These are phyloP conservation scores for Udeniomyces megalosporus DNA, from an alignment of 768 basidiomycete genomes.

Conservation along the genomic window DNA sequence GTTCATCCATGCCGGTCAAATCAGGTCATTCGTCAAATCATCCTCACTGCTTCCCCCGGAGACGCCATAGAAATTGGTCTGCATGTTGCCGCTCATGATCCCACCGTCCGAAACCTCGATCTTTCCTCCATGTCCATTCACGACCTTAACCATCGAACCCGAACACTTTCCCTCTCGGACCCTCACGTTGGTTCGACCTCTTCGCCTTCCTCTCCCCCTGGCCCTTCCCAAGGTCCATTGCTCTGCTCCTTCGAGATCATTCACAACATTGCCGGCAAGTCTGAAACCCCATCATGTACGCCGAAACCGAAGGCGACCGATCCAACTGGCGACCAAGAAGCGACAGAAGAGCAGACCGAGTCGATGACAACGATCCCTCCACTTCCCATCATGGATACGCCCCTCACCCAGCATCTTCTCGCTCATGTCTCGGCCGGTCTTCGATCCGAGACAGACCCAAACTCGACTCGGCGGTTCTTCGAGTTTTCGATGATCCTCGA, in stretches of 20 bases:
- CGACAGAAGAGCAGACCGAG: background rate
- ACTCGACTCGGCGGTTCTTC: constrained; percentile 40
- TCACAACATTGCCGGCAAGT: constrained; percentile 34
- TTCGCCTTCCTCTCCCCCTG: constrained; percentile 21
- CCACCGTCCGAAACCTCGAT: constrained; percentile 17
- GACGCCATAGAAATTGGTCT: constrained; percentile 80
- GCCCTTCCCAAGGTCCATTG: constrained; percentile 31
- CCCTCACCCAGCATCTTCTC: constrained; percentile 22
- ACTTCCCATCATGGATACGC: constrained; percentile 23
- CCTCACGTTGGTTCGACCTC: background rate
- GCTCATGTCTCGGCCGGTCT: constrained; percentile 25
- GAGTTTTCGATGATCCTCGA: constrained; percentile 49
- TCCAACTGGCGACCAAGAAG: background rate
- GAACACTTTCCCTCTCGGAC: constrained; percentile 4
- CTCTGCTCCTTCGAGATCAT: constrained; percentile 45
- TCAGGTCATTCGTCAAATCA: constrained; percentile 69
- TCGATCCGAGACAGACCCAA: constrained; percentile 16
- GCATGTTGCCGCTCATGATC: constrained; percentile 28
- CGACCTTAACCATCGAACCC: background rate
- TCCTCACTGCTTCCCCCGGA: constrained; percentile 48
- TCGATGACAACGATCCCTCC: constrained; percentile 12
- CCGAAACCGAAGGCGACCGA: constrained; percentile 5
- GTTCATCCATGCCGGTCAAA: background rate
- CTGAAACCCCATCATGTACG: constrained; percentile 1
- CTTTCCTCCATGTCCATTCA: background rate